These are phyloP conservation scores for Phytopythium mirpurense DNA, from an alignment of 352 stramenopile genomes.

Conservation along the genomic window DNA sequence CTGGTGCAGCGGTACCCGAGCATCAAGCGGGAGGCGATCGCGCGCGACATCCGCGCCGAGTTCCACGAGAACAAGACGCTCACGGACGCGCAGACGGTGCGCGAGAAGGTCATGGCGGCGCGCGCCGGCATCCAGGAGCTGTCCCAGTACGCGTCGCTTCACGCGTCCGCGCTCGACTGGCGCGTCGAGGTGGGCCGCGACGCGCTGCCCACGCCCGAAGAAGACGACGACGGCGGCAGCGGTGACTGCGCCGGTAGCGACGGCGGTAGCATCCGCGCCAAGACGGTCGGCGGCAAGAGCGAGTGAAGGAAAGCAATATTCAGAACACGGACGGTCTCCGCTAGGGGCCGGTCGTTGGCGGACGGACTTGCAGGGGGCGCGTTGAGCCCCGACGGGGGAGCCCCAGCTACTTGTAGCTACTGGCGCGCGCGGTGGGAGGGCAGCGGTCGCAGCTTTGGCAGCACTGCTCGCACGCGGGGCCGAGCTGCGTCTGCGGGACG, in stretches of 20 bases:
- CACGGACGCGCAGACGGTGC: constrained; percentile 50
- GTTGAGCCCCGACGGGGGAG: no score
- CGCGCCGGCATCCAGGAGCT: constrained; percentile 72
- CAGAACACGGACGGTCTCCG: constrained; percentile 2
- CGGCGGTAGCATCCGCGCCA: constrained; percentile 23
- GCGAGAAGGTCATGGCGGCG: constrained; percentile 61
- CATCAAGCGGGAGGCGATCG: constrained; percentile 77
- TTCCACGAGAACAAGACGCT: constrained; percentile 76
- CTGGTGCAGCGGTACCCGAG: constrained; percentile 79
- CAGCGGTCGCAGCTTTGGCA: constrained; percentile 56
- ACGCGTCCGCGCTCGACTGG: constrained; percentile 52
- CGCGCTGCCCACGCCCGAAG: constrained; percentile 16
- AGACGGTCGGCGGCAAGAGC: constrained; percentile 38
- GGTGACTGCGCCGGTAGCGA: no score
- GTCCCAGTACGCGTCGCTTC: constrained; percentile 68
- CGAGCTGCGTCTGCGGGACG: constrained; percentile 76
- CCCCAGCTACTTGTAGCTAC: neutral
- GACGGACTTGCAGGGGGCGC: no score
- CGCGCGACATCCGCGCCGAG: constrained; percentile 80
- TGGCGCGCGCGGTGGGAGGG: constrained; percentile 12
- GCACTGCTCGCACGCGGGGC: constrained; percentile 61
- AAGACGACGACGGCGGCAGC: constrained; percentile 10
- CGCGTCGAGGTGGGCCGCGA: constrained; percentile 68
- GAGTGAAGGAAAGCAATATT: neutral
- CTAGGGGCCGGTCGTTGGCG: no score